These are phyloP conservation scores for Ophiostoma himal-ulmi DNA, from an alignment of 2,329 filamentous ascomycete species.

Conservation along the genomic window DNA sequence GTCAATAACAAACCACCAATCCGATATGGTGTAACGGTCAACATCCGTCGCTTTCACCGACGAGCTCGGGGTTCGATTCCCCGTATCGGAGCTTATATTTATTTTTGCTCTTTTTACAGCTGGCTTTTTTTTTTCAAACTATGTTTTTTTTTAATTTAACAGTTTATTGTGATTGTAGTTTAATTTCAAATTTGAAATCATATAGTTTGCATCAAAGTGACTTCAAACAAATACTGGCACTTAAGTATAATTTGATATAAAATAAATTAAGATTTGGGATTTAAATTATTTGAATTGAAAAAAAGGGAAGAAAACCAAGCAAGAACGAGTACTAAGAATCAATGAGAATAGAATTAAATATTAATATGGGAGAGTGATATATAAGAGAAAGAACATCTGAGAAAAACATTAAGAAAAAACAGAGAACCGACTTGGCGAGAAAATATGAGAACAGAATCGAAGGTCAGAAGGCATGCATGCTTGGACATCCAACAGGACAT, in stretches of 20 bases:
- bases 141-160: neutral
- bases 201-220: neutral
- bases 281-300: too few species aligned
- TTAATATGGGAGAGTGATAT: too few species aligned
- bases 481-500: too few species aligned
- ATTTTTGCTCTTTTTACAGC: conserved; percentile 3
- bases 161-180: neutral
- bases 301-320: too few species aligned
- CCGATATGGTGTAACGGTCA: conserved; percentile 16
- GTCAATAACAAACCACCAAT: neutral
- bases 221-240: too few species aligned
- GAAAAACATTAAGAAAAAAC: neutral
- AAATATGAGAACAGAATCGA: neutral
- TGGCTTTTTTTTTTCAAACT: neutral
- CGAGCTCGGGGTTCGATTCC: conserved; percentile 13
- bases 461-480: neutral
- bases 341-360: neutral
- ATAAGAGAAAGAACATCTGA: neutral
- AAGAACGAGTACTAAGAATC: neutral
- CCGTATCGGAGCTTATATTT: conserved; percentile 5
- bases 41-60: conserved; percentile 10
- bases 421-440: neutral
- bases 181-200: neutral
- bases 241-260: too few species aligned
- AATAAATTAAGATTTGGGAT: too few species aligned